Evolutionary conservation across 345 rosid genomes (phyloP).

Genomic region (Cardamine chenopodiifolia): DNA sequence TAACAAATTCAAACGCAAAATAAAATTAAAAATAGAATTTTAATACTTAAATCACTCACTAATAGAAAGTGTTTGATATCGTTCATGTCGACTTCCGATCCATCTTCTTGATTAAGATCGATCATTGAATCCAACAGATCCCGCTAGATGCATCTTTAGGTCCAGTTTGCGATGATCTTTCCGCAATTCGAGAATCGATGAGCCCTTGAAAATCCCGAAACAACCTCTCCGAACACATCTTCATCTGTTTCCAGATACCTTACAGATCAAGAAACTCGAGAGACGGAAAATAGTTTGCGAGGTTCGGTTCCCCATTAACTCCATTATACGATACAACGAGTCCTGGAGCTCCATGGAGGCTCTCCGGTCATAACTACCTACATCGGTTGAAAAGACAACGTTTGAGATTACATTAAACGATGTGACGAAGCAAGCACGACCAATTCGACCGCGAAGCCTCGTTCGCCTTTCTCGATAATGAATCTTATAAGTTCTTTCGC

Average conservation of each 20-base stretch:
- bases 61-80: conserved; percentile 41
- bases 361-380: conserved; percentile 37
- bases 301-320: conserved; percentile 50
- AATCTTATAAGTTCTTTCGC: conserved; percentile 40
- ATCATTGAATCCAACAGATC: conserved; percentile 51
- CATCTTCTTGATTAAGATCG: conserved; percentile 28
- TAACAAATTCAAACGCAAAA: too few species aligned
- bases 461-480: conserved; percentile 18
- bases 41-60: conserved; percentile 32
- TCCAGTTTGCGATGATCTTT: conserved; percentile 11
- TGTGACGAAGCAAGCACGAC: conserved; percentile 48
- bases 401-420: conserved; percentile 48
- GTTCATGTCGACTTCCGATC: conserved; percentile 4
- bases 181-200: conserved; percentile 34
- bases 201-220: conserved; percentile 38
- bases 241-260: conserved; percentile 39
- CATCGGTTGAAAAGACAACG: conserved; percentile 48
- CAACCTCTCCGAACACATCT: conserved; percentile 20
- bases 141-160: background rate
- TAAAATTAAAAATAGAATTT: too few species aligned
- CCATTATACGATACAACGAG: conserved; percentile 39
- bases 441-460: conserved; percentile 43
- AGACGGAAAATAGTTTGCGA: conserved; percentile 52
- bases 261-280: conserved; percentile 50
- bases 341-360: conserved; percentile 42